phyloP scores from a whole-genome alignment of 257 asterid genomes.

The Forsythia viridissima region DNA sequence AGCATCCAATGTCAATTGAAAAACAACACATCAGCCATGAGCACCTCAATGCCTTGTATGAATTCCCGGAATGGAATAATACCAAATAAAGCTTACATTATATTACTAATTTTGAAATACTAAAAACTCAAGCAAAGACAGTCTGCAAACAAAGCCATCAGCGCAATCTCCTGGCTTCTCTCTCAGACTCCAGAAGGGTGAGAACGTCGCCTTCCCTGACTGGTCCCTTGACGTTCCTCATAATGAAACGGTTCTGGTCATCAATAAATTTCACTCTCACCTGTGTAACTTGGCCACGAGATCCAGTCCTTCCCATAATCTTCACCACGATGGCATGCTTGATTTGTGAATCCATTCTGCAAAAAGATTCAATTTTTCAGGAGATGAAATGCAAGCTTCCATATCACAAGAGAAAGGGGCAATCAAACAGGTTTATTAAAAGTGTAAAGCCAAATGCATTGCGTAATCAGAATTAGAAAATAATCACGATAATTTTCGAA shows the following conservation, averaged over 20 bases:
- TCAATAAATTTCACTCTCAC: conserved; percentile 44
- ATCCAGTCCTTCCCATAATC: conserved; percentile 47
- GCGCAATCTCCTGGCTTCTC: conserved; percentile 49
- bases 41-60: conserved; percentile 10
- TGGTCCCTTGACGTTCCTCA: conserved; percentile 48
- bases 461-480: neutral
- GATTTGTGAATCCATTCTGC: conserved; percentile 52
- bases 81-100: neutral
- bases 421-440: neutral
- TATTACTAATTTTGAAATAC: neutral
- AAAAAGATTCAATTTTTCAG: neutral
- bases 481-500: neutral
- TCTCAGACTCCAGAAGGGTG: conserved; percentile 44
- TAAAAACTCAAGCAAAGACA: neutral
- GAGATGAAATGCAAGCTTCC: neutral
- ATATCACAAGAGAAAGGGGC: neutral
- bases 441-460: neutral
- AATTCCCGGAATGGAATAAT: neutral
- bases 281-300: conserved; percentile 49
- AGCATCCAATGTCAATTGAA: conserved; percentile 5
- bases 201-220: conserved; percentile 49
- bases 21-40: conserved; percentile 4
- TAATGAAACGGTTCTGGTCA: conserved; percentile 41
- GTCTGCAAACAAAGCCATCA: conserved; percentile 13
- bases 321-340: conserved; percentile 46